phyloP scores from a whole-genome alignment of 495 filamentous ascomycete species.

The Daldinia bambusicola region DNA sequence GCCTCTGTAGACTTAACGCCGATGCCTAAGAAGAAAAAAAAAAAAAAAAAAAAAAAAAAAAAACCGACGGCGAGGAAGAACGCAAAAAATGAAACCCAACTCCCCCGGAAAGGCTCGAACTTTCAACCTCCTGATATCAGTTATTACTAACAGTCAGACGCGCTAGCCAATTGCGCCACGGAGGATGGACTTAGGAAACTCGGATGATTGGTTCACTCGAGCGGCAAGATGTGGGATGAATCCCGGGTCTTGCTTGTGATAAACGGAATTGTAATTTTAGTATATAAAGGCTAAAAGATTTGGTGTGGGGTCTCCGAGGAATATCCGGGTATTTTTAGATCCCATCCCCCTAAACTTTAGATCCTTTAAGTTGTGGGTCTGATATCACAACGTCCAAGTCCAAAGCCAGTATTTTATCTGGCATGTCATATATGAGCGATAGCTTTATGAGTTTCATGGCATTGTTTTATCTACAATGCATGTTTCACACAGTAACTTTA shows the following conservation, averaged over 20 bases:
- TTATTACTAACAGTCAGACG: constrained; percentile 44
- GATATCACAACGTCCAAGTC: too few species aligned
- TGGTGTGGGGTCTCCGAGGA: neutral
- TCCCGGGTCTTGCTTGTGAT: neutral
- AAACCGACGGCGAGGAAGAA: too few species aligned
- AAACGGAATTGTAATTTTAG: neutral
- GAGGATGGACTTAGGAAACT: constrained; percentile 15
- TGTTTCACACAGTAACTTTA: too few species aligned
- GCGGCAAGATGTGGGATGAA: neutral
- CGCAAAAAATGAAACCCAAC: constrained; percentile 7
- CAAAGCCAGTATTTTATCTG: too few species aligned
- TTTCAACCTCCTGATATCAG: constrained; percentile 41
- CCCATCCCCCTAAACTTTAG: neutral
- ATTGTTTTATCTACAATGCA: too few species aligned
- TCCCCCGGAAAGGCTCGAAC: constrained; percentile 37
- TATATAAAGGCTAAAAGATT: neutral
- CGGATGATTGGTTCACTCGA: neutral
- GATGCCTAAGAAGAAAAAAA: neutral
- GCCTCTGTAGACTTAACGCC: too few species aligned
- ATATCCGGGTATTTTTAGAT: neutral
- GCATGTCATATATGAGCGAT: too few species aligned
- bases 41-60: neutral
- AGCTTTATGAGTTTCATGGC: too few species aligned
- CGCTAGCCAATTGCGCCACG: constrained; percentile 44
- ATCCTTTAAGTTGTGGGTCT: too few species aligned